Evolutionary conservation across 73 alveolate species (phyloP).

Genomic region (Uronychia setigera): DNA sequence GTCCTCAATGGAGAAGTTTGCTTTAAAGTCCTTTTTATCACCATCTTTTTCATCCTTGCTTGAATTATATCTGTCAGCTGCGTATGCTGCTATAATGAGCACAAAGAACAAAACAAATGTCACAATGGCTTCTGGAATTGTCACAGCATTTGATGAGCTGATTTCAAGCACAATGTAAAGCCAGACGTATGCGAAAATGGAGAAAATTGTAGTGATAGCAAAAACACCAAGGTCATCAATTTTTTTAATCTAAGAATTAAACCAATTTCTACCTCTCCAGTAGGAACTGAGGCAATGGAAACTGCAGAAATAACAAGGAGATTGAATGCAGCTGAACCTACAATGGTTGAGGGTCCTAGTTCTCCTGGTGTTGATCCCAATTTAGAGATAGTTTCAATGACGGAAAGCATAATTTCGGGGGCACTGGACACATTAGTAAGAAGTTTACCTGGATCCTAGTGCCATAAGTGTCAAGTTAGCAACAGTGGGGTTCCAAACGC

Average conservation of each 20-base stretch:
- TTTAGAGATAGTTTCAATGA: conserved; percentile 52
- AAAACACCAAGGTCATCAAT: conserved; percentile 42
- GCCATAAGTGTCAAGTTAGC: conserved; percentile 84
- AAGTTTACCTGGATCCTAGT: conserved; percentile 39
- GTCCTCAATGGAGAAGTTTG: conserved; percentile 2
- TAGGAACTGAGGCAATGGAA: conserved; percentile 53
- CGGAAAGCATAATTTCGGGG: conserved; percentile 71
- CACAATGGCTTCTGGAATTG: conserved; percentile 35
- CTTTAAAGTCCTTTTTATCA: neutral
- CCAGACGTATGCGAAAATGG: conserved; percentile 72
- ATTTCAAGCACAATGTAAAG: conserved; percentile 40
- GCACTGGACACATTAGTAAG: conserved; percentile 50
- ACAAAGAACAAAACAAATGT: conserved; percentile 60
- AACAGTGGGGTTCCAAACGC: conserved; percentile 83
- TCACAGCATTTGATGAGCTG: conserved; percentile 19
- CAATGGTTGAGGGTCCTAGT: conserved; percentile 72
- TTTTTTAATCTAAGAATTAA: neutral
- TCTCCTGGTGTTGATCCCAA: conserved; percentile 48
- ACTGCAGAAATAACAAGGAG: conserved; percentile 63
- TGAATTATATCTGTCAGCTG: conserved; percentile 29
- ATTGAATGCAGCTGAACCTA: conserved; percentile 78
- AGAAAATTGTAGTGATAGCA: conserved; percentile 56
- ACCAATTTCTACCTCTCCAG: neutral
- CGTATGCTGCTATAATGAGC: conserved; percentile 45
- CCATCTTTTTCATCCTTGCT: conserved; percentile 5